A percentile compares a stretch with the other conserved stretches of the same genome.
Conservation (phyloP, 2,329 filamentous ascomycete genomes). For the Colletotrichum magnum region DNA sequence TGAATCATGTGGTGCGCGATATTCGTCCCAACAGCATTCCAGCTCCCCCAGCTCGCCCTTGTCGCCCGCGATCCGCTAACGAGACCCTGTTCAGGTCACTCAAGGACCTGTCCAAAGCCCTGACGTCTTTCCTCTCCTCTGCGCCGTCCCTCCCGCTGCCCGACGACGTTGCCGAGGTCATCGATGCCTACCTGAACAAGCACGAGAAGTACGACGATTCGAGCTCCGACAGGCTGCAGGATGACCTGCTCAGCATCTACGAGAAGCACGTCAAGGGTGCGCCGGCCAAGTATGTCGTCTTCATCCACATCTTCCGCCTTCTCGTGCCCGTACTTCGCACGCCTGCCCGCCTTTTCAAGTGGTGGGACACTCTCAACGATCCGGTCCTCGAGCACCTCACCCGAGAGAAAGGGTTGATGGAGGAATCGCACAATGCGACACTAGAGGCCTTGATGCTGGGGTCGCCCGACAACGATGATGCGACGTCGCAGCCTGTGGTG, state of each 20-base stretch:
- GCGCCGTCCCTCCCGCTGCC: constrained; percentile 73
- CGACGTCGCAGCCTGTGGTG: constrained; percentile 53
- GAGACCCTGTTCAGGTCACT: constrained; percentile 59
- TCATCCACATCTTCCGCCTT: constrained; percentile 76
- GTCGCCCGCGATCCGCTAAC: constrained; percentile 17
- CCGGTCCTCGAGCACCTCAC: constrained; percentile 58
- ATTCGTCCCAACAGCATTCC: constrained; percentile 15
- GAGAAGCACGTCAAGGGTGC: constrained; percentile 72
- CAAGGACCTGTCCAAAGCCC: constrained; percentile 73
- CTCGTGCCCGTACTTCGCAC: constrained; percentile 76
- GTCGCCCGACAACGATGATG: constrained; percentile 67
- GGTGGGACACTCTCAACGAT: constrained; percentile 77
- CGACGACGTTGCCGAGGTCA: constrained; percentile 72
- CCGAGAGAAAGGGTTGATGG: constrained; percentile 63
- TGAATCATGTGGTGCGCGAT: constrained; percentile 35
- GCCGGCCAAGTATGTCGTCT: constrained; percentile 73
- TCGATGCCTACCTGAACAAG: constrained; percentile 77
- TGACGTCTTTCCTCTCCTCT: constrained; percentile 64
- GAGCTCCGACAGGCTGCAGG: constrained; percentile 79
- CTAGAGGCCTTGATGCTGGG: constrained; percentile 76
- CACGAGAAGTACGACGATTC: constrained; percentile 77
- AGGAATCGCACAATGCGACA: constrained; percentile 75
- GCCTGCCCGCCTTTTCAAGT: constrained; percentile 74
- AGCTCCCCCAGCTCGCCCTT: constrained; percentile 14
- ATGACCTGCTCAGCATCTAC: constrained; percentile 79